Base-by-base conservation (phyloP, 2,329 filamentous ascomycete genomes). In the Thelonectria rubi region DNA sequence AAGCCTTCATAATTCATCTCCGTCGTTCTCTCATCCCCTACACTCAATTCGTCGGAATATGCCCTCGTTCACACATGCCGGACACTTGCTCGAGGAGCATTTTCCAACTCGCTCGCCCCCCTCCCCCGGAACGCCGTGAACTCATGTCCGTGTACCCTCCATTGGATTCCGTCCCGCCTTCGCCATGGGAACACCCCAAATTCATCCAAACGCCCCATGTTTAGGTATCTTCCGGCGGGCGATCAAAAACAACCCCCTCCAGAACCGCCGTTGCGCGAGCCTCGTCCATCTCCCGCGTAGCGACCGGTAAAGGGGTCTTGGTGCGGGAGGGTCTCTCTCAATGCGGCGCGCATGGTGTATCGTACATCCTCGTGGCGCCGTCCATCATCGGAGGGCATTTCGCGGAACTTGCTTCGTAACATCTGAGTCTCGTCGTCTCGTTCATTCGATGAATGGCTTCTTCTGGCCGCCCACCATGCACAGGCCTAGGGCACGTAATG, bases 361-460 rank as follows among this genome's bases (percentile, higher is more conserved):
- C 54, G 45, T 54, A 42, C 65, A 59, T 57, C 59, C 60, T 64
- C 60, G 42, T 53, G 47, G 58, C 53, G 58, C 60, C 50, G 58
- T 58, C 49, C 52, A 53, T 58, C 32, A 37, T 60, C 30, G 52
- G 48, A 56, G 55, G 55, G 62, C 62, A 60, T 43, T 43, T 63
- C 40, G 55, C 51, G 57, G 62, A 59, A 54, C 42, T 59, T 65
- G 30, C 50, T 56, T 58, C 52, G 51, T 68, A 63, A 63, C 58
- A 47, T 39, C 56, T 45, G n/a, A 10, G 32, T 51, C 37, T 32
- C 40, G 24, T 51, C 12, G 17, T 46, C 26, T 45, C 47, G 45
- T 76, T 57, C 73, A 90, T 74, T 90, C 87, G 61, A 90, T 90
- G 54, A 88, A 79, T 56, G 86, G 86, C 73, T 88, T 89, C 77